Percentiles rank a stretch among this genome's conserved stretches.
These are phyloP conservation scores for Setaria viridis DNA, from an alignment of 202 grass and related monocot genomes.

Conservation along the genomic window DNA sequence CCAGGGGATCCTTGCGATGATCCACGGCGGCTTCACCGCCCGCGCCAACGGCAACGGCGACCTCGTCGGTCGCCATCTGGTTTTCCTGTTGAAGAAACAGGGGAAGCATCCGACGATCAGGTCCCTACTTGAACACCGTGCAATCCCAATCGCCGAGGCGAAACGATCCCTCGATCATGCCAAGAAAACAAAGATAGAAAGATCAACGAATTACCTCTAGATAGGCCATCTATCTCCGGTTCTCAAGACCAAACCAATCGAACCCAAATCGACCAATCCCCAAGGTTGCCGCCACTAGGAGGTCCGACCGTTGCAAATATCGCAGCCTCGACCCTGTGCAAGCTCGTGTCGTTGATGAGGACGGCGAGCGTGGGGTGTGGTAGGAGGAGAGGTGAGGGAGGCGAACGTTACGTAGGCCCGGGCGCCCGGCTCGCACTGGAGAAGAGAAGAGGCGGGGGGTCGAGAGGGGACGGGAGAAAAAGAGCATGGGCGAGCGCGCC, in stretches of 20 bases:
- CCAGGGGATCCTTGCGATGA: neutral
- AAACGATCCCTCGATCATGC: neutral
- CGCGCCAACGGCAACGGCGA: neutral
- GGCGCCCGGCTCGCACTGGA: conserved; percentile 17
- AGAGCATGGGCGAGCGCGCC: conserved; percentile 54
- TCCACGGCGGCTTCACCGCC: neutral
- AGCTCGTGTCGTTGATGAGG: neutral
- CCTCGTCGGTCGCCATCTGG: conserved; percentile 39
- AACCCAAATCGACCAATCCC: neutral
- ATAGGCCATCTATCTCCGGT: neutral
- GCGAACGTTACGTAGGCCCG: conserved; percentile 40
- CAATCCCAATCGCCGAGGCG: neutral
- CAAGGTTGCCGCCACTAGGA: neutral
- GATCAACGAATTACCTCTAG: conserved; percentile 36
- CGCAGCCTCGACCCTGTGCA: neutral
- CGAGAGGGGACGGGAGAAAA: conserved; percentile 51
- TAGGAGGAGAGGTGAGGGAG: neutral
- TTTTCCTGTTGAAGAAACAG: conserved; percentile 6
- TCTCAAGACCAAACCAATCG: neutral
- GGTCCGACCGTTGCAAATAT: neutral
- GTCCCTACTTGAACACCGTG: neutral
- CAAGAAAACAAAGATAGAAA: neutral
- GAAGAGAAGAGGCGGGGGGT: neutral
- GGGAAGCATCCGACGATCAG: neutral
- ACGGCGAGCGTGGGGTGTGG: neutral